Evolutionary conservation across 2,329 filamentous ascomycete genomes (phyloP).

Genomic region (Penicillium janthinellum): DNA sequence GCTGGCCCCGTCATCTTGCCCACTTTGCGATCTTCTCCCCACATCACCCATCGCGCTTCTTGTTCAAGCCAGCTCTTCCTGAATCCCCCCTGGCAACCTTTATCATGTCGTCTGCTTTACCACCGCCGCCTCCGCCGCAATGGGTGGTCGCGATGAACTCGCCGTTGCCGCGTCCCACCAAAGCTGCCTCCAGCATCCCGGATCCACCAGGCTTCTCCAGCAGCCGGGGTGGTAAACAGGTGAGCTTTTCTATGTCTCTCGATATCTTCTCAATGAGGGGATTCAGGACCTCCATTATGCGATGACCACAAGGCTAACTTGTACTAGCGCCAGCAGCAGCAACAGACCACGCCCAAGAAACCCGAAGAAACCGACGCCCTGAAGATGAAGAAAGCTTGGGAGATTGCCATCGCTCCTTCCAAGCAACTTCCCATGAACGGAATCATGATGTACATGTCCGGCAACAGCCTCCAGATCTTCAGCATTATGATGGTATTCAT

Average conservation of each 20-base stretch:
- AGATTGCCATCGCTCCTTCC: constrained; percentile 87
- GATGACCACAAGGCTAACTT: constrained; percentile 6
- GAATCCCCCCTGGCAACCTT: constrained; percentile 15
- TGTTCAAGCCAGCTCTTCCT: constrained; percentile 1
- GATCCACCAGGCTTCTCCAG: constrained; percentile 85
- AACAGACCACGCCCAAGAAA: constrained; percentile 39
- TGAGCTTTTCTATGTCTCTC: constrained; percentile 45
- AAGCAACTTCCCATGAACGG: constrained; percentile 97
- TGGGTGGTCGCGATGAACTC: constrained; percentile 83
- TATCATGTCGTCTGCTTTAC: constrained; percentile 25
- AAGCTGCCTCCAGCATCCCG: constrained; percentile 61
- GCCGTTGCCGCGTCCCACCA: constrained; percentile 69
- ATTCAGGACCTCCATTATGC: neutral
- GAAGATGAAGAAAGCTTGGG: constrained; percentile 99
- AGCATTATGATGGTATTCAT: constrained; percentile 99
- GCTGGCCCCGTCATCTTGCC: constrained; percentile 16
- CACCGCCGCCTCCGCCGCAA: constrained; percentile 61
- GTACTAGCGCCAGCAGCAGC: constrained; percentile 34
- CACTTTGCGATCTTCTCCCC: constrained; percentile 8
- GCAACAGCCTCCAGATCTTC: constrained; percentile 97
- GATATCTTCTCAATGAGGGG: neutral
- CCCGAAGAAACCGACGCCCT: constrained; percentile 88
- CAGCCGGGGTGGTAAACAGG: constrained; percentile 49
- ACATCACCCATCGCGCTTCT: constrained; percentile 8
- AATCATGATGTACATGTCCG: constrained; percentile 99